Evolutionary conservation across 176 grass and related monocot genomes (phyloP).

Genomic region (Tillandsia leiboldiana): DNA sequence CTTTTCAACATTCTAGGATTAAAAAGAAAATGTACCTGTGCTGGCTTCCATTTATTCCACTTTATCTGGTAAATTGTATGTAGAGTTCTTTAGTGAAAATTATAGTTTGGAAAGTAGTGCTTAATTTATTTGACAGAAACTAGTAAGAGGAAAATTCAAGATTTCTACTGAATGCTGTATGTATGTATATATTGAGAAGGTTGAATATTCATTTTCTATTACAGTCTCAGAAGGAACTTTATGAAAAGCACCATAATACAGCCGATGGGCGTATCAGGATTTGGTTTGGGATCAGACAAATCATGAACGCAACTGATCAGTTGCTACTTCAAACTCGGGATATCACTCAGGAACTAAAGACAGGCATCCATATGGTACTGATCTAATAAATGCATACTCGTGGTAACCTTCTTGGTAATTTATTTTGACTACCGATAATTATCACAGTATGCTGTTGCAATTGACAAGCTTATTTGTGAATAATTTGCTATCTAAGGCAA

Average conservation of each 20-base stretch:
- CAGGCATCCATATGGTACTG: slow-evolving; percentile 93
- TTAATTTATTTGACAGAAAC: no score
- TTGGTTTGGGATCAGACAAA: slow-evolving; percentile 96
- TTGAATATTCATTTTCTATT: slow-evolving; percentile 8
- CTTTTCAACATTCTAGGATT: no score
- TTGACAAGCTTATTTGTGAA: slow-evolving; percentile 7
- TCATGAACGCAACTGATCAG: slow-evolving; percentile 78
- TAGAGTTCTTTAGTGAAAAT: no score
- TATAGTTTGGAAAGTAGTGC: no score
- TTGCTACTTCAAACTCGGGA: slow-evolving; percentile 88
- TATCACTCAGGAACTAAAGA: slow-evolving; percentile 60
- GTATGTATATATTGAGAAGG: not conserved
- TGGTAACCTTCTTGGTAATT: not conserved
- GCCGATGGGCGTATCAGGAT: slow-evolving; percentile 78
- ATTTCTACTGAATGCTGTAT: no score
- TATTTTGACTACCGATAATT: not conserved
- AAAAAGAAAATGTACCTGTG: no score
- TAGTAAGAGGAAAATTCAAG: no score
- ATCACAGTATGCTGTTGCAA: slow-evolving; percentile 6
- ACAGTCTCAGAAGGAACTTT: slow-evolving; percentile 78
- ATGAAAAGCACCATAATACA: slow-evolving; percentile 73
- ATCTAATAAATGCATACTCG: not conserved
- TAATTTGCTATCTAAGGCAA: not conserved
- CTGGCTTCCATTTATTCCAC: no score
- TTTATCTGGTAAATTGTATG: no score